Evolutionary conservation across 495 filamentous ascomycete species (phyloP).

Genomic region (Daldinia decipiens): DNA sequence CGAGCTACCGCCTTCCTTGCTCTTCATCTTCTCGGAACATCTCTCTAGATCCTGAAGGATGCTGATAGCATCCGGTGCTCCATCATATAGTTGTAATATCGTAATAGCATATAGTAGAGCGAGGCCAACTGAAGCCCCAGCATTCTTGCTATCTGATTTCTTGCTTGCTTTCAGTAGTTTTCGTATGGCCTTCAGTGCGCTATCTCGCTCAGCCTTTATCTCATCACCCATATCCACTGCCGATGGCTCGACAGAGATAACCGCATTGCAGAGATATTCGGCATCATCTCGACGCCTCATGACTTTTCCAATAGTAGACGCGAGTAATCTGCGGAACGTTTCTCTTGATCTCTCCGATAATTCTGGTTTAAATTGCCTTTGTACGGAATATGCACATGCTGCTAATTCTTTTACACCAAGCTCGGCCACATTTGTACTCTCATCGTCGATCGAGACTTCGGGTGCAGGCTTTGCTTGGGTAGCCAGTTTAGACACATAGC

Average conservation of each 20-base stretch:
- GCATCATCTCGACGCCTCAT: slow-evolving; percentile 69
- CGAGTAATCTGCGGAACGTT: slow-evolving; percentile 73
- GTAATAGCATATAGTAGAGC: slow-evolving; percentile 86
- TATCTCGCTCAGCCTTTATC: slow-evolving; percentile 66
- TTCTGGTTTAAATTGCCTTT: slow-evolving; percentile 53
- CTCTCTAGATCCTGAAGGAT: slow-evolving; percentile 78
- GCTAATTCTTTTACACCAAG: slow-evolving; percentile 57
- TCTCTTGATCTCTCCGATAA: slow-evolving; percentile 70
- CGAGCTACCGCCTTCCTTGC: slow-evolving; percentile 67
- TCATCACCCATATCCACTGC: slow-evolving; percentile 71
- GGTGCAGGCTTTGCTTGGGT: slow-evolving; percentile 34
- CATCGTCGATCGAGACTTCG: slow-evolving; percentile 6
- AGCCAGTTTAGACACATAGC: slow-evolving; percentile 61
- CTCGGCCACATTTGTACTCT: slow-evolving; percentile 39
- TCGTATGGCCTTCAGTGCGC: slow-evolving; percentile 71
- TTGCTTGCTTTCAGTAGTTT: slow-evolving; percentile 71
- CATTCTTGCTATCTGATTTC: slow-evolving; percentile 51
- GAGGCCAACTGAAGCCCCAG: slow-evolving; percentile 67
- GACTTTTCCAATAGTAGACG: slow-evolving; percentile 71
- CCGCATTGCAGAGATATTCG: slow-evolving; percentile 59
- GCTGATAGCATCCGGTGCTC: slow-evolving; percentile 80
- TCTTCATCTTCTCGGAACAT: slow-evolving; percentile 73
- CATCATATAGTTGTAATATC: slow-evolving; percentile 88
- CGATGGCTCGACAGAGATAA: slow-evolving; percentile 58
- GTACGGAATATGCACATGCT: slow-evolving; percentile 59